Base-by-base conservation (phyloP, 305 asterid species). In the Caryopteris hybrid region DNA sequence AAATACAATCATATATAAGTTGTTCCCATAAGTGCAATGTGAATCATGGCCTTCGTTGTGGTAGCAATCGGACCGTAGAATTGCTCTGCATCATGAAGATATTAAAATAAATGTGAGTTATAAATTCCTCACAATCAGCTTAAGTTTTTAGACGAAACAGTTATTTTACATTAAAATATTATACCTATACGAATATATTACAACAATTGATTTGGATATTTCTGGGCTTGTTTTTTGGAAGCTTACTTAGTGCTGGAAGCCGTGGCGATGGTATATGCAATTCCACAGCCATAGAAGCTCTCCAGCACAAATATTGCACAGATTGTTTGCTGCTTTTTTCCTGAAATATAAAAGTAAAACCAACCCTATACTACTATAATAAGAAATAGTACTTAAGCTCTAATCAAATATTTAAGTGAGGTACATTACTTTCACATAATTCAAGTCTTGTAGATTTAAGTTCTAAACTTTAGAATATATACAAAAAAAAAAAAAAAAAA, bases 231-330 rank as follows among this genome's bases (percentile, higher is more conserved):
- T 0, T 39, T 9, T 13, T 4, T 0, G 2, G 9, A 36, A 0
- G 52, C 72, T 71, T 53, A 70, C 89, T 78, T 70, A 6, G 68
- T 68, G 68, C 82, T 79, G 5, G 75, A 72, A 22, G 86, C 80
- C 1, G 82, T 80, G 0, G 76, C 84, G 12, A 81, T 77, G 20
- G 83, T 79, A 16, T 81, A 84, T 11, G 85, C 81, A 70, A 84
- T 65, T 17, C 80, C 85, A 71, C 76, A 18, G 69, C 86, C 86
- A 38, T 82, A 79, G 69, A 82, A 80, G 61, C 81, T 33, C 84
- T 80, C 77, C 21, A 80, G 33, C 61, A 74, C 73, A 72, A 83
- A 66, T 65, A 72, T 21, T 38, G 68, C 86, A 53, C 88, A 79
- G 5, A 78, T 73, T 38, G 42, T 53, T 62, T 74, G 71, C 51